A percentile compares a stretch with the other conserved stretches of the same genome.
Conservation (phyloP, 2,329 filamentous ascomycete genomes). For the Nigrospora oryzae region DNA sequence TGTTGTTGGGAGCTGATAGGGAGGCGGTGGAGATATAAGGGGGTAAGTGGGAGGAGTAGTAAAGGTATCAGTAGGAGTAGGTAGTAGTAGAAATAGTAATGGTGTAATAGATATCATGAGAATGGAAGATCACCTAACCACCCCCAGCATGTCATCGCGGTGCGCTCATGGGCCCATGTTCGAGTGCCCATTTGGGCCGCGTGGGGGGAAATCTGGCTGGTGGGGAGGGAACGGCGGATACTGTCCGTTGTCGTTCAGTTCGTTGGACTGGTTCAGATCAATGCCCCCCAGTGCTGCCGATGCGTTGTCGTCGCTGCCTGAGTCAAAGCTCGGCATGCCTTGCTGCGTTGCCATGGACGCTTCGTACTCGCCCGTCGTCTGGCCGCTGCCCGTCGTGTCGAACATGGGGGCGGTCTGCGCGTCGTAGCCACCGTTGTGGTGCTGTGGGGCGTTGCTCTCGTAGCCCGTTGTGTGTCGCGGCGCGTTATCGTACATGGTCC, state of each 20-base stretch:
- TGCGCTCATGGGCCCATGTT: not conserved
- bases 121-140: too few species aligned
- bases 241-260: not conserved
- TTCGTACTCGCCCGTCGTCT: not conserved
- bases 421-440: not conserved
- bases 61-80: too few species aligned
- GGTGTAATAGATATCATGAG: too few species aligned
- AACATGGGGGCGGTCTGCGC: not conserved
- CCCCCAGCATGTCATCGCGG: too few species aligned
- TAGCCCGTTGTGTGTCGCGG: not conserved
- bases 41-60: too few species aligned
- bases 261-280: not conserved
- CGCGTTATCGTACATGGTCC: not conserved
- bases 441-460: not conserved
- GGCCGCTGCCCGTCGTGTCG: not conserved
- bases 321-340: not conserved
- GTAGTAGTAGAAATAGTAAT: too few species aligned
- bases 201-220: not conserved
- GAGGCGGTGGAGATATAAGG: too few species aligned
- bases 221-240: not conserved
- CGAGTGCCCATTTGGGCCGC: not conserved
- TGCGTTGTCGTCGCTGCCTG: not conserved
- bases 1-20: too few species aligned
- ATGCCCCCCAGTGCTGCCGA: not conserved
- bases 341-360: not conserved